Percentiles rank a stretch among this genome's conserved stretches.
phyloP scores from a whole-genome alignment of 2,329 filamentous ascomycete species.

The Ophiosphaerella narmari region DNA sequence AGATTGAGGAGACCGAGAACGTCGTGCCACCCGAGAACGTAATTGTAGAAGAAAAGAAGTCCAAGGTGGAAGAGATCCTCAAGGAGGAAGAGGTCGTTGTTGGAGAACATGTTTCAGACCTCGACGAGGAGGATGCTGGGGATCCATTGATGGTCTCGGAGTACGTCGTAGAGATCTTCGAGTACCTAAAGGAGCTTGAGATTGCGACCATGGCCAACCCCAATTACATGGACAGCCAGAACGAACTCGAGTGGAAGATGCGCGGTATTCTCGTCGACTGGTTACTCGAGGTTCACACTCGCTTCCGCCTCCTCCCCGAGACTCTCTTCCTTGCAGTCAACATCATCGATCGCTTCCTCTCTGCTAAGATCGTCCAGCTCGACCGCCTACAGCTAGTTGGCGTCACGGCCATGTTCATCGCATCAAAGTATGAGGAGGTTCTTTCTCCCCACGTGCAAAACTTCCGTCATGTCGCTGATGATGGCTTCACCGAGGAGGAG shows the following conservation, averaged over 20 bases:
- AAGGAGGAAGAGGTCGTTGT: conserved; percentile 27
- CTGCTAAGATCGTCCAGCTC: conserved; percentile 91
- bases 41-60: conserved; percentile 51
- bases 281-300: conserved; percentile 97
- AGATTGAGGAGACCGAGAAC: conserved; percentile 62
- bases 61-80: conserved; percentile 26
- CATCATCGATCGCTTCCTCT: conserved; percentile 97
- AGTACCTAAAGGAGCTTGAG: conserved; percentile 90
- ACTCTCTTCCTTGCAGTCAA: conserved; percentile 97
- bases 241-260: conserved; percentile 97
- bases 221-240: conserved; percentile 93
- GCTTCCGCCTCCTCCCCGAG: conserved; percentile 93
- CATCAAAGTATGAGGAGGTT: conserved; percentile 98
- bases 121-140: conserved; percentile 86
- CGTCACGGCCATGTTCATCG: conserved; percentile 99
- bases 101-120: conserved; percentile 55
- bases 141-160: conserved; percentile 98
- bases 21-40: conserved; percentile 57
- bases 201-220: conserved; percentile 81
- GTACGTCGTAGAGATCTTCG: conserved; percentile 96
- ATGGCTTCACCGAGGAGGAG: conserved; percentile 92
- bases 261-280: conserved; percentile 96
- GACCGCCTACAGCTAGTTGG: conserved; percentile 96
- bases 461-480: conserved; percentile 95
- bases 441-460: conserved; percentile 95